phyloP scores from a whole-genome alignment of 345 rosid species.

The Heritiera littoralis region DNA sequence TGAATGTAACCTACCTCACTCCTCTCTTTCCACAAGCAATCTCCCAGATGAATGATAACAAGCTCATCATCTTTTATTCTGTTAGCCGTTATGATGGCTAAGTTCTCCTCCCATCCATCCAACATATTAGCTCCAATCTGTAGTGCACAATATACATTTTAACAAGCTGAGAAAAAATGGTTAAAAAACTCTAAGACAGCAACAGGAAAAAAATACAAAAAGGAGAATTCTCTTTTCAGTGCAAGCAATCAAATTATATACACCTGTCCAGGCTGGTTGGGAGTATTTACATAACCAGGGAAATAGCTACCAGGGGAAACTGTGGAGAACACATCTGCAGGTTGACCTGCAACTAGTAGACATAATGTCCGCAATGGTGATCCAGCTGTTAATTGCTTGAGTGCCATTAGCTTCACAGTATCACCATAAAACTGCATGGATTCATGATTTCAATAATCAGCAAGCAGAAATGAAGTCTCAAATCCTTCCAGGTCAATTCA shows the following conservation, averaged over 20 bases:
- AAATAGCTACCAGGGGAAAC: slow-evolving; percentile 28
- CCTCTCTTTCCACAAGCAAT: slow-evolving; percentile 56
- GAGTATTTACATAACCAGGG: slow-evolving; percentile 31
- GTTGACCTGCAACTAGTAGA: slow-evolving; percentile 91
- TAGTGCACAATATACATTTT: slow-evolving; percentile 11
- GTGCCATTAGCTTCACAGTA: slow-evolving; percentile 96
- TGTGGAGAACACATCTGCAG: slow-evolving; percentile 67
- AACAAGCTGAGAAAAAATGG: slow-evolving; percentile 1
- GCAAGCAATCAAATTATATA: slow-evolving; percentile 18
- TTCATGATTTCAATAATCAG: slow-evolving; percentile 13
- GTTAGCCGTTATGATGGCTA: slow-evolving; percentile 93
- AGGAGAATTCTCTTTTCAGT: background rate
- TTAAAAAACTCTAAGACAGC: slow-evolving; percentile 17
- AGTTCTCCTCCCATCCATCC: slow-evolving; percentile 96
- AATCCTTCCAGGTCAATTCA: background rate
- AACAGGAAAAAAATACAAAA: background rate
- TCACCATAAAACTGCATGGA: slow-evolving; percentile 51
- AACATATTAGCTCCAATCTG: slow-evolving; percentile 89
- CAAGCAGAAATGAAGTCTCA: slow-evolving; percentile 6
- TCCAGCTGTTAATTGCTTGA: slow-evolving; percentile 80
- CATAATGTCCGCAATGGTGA: slow-evolving; percentile 96
- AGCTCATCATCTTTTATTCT: slow-evolving; percentile 94
- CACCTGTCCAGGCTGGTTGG: slow-evolving; percentile 69
- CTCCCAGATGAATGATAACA: slow-evolving; percentile 92
- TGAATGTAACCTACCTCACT: slow-evolving; percentile 61